Conservation (phyloP, 345 rosid genomes). For the Turritis glabra region DNA sequence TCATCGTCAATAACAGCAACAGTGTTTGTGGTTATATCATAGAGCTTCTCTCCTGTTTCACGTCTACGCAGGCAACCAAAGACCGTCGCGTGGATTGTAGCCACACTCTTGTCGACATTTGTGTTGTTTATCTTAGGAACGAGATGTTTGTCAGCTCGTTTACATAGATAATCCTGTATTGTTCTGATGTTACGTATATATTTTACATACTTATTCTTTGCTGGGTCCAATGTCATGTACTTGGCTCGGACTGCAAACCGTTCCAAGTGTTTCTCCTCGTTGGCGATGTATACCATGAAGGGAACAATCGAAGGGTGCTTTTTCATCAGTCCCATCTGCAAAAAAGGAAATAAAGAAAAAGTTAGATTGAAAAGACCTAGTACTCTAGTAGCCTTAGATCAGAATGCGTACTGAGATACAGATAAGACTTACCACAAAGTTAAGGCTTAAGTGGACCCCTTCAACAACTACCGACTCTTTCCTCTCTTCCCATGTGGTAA, state of each 20-base stretch:
- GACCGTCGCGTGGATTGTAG: slow-evolving; percentile 94
- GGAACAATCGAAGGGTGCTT: slow-evolving; percentile 98
- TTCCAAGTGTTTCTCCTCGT: slow-evolving; percentile 96
- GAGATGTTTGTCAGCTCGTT: slow-evolving; percentile 96
- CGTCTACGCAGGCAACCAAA: slow-evolving; percentile 94
- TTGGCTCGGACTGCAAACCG: slow-evolving; percentile 99
- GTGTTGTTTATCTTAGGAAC: slow-evolving; percentile 98
- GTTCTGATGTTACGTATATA: slow-evolving; percentile 93
- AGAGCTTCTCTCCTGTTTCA: slow-evolving; percentile 84
- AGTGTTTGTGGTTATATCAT: slow-evolving; percentile 74
- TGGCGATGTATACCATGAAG: slow-evolving; percentile 92
- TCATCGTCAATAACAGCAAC: slow-evolving; percentile 82
- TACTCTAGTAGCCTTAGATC: neutral
- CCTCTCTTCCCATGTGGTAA: slow-evolving; percentile 96
- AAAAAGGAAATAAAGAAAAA: neutral
- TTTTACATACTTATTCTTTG: slow-evolving; percentile 94
- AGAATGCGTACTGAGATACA: slow-evolving; percentile 11
- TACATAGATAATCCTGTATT: slow-evolving; percentile 92
- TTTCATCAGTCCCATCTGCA: slow-evolving; percentile 99
- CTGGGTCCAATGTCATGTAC: slow-evolving; percentile 97
- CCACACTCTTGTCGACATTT: slow-evolving; percentile 96
- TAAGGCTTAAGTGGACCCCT: slow-evolving; percentile 99
- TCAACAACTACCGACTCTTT: slow-evolving; percentile 96
- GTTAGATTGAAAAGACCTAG: neutral
- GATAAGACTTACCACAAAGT: slow-evolving; percentile 79